A percentile compares a stretch with the other conserved stretches of the same genome.
Evolutionary conservation across 2,329 filamentous ascomycete species (phyloP).

Genomic region (Cladosporium sp.): DNA sequence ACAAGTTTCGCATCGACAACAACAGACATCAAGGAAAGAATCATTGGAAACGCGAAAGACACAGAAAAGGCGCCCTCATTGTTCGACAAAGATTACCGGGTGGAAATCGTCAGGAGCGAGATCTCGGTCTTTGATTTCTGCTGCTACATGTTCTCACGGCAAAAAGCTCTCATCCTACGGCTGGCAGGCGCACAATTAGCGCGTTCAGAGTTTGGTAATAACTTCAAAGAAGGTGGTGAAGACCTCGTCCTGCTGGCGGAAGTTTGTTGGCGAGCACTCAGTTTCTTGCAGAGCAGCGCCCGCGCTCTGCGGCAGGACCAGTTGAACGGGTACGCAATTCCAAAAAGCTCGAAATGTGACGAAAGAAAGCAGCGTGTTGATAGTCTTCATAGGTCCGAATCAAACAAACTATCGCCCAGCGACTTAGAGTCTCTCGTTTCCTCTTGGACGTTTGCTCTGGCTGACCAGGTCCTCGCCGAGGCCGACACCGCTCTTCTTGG

Average conservation of each 20-base stretch:
- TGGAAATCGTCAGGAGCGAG: slow-evolving; percentile 89
- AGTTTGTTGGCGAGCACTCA: slow-evolving; percentile 77
- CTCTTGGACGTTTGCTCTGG: slow-evolving; percentile 76
- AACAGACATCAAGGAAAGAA: slow-evolving; percentile 60
- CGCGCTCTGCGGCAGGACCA: slow-evolving; percentile 80
- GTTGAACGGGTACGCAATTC: slow-evolving; percentile 56
- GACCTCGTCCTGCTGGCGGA: slow-evolving; percentile 81
- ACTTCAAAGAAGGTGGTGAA: slow-evolving; percentile 52
- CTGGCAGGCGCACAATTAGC: slow-evolving; percentile 67
- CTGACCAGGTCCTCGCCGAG: slow-evolving; percentile 75
- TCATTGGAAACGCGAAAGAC: slow-evolving; percentile 24
- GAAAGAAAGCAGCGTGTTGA: slow-evolving; percentile 3
- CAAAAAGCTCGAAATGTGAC: background rate
- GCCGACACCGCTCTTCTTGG: slow-evolving; percentile 47
- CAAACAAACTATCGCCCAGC: slow-evolving; percentile 9
- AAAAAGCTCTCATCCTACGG: slow-evolving; percentile 78
- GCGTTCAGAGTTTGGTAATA: slow-evolving; percentile 43
- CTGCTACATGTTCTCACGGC: slow-evolving; percentile 88
- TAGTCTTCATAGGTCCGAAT: slow-evolving; percentile 13
- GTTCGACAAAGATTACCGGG: slow-evolving; percentile 75
- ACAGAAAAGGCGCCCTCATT: slow-evolving; percentile 22
- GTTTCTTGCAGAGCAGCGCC: slow-evolving; percentile 80
- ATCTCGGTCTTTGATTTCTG: slow-evolving; percentile 96
- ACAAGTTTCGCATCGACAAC: slow-evolving; percentile 73
- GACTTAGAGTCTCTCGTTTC: slow-evolving; percentile 56